These are phyloP conservation scores for Phylloporus sp. DNA, from an alignment of 1,284 basidiomycete genomes.

Conservation along the genomic window DNA sequence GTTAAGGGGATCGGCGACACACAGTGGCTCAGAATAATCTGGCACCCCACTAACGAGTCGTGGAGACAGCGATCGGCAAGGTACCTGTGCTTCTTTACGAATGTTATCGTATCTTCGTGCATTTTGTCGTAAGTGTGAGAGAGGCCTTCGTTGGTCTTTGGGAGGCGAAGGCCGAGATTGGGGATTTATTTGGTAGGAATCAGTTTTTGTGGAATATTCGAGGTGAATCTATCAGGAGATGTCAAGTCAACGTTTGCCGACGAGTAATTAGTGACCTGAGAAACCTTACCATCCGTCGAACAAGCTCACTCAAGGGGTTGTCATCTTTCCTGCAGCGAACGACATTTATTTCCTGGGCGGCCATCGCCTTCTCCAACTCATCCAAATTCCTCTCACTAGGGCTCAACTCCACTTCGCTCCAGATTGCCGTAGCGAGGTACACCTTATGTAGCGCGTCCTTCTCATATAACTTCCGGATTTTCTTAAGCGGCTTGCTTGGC, in stretches of 20 bases:
- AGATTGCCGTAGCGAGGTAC: constrained; percentile 28
- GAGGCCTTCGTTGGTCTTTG: not conserved
- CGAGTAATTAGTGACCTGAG: not conserved
- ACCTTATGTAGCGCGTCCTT: constrained; percentile 4
- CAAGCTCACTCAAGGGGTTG: constrained; percentile 15
- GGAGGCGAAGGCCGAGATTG: no score
- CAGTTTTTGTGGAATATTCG: not conserved
- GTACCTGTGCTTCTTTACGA: no score
- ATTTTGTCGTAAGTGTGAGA: no score
- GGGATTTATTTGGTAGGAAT: no score
- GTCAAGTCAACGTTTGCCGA: not conserved
- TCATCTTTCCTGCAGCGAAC: constrained; percentile 11
- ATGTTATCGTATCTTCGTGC: no score
- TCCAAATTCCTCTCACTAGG: constrained; percentile 18
- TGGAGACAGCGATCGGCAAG: no score
- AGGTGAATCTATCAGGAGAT: not conserved
- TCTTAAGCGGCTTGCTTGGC: constrained; percentile 49
- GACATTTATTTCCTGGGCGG: constrained; percentile 11
- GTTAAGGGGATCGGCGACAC: no score
- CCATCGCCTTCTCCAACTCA: constrained; percentile 15
- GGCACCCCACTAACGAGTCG: no score
- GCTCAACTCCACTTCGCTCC: constrained; percentile 21
- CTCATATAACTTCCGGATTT: constrained; percentile 32
- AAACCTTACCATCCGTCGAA: constrained; percentile 14
- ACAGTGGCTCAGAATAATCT: no score